phyloP scores from a whole-genome alignment of 1,284 basidiomycete genomes.

The Sphagnurus paluster region DNA sequence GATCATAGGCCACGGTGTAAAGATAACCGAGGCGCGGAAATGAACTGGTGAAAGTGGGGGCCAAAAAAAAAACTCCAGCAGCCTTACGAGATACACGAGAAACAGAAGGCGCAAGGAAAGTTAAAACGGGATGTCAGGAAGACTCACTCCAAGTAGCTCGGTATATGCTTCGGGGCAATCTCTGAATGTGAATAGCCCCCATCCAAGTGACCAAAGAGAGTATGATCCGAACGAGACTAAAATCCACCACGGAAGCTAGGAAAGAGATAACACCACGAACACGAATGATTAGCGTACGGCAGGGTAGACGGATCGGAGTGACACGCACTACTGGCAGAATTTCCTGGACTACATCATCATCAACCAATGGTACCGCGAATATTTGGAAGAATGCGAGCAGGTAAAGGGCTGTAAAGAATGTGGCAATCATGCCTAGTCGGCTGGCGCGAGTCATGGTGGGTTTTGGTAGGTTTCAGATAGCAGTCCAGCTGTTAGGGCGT shows the following conservation, averaged over 20 bases:
- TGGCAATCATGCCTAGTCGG: conserved; percentile 46
- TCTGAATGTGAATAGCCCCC: conserved; percentile 68
- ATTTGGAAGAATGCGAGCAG: conserved; percentile 53
- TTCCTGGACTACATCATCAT: conserved; percentile 40
- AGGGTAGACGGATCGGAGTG: neutral
- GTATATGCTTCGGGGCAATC: conserved; percentile 80
- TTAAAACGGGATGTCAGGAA: neutral
- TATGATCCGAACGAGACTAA: conserved; percentile 76
- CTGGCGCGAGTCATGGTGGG: conserved; percentile 59
- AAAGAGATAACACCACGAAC: neutral
- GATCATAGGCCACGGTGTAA: no score
- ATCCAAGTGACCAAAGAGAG: conserved; percentile 70
- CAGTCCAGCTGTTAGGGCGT: neutral
- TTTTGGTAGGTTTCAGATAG: neutral
- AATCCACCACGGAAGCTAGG: conserved; percentile 75
- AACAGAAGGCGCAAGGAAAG: neutral
- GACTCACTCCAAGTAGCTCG: conserved; percentile 59
- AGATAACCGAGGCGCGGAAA: no score
- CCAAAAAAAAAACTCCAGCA: neutral
- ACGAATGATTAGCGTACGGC: neutral
- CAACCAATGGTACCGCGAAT: conserved; percentile 58
- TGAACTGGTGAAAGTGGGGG: no score
- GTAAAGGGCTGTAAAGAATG: conserved; percentile 50
- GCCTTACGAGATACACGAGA: neutral
- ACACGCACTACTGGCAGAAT: conserved; percentile 60